phyloP scores from a whole-genome alignment of 257 asterid genomes.

The Solanum tarijense region DNA sequence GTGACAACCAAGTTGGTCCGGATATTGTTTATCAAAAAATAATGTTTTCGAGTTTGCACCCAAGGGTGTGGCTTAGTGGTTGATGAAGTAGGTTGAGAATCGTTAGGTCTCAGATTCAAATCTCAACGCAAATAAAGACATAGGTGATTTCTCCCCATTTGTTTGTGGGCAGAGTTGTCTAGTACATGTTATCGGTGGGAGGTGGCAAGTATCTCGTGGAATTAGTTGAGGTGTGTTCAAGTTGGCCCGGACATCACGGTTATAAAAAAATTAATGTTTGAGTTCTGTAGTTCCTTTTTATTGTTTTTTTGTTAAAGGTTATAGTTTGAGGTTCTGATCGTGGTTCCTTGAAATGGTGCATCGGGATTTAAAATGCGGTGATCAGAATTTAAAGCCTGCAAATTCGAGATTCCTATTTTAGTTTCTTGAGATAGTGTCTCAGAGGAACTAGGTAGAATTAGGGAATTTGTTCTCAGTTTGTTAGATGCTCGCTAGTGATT shows the following conservation, averaged over 20 bases:
- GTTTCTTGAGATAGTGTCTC: background rate
- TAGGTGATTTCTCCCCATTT: background rate
- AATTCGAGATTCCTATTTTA: background rate
- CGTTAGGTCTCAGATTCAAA: background rate
- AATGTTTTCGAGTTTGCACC: background rate
- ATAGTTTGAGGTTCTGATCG: background rate
- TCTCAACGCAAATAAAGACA: background rate
- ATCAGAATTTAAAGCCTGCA: background rate
- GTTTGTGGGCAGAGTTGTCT: background rate
- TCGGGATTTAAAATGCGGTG: background rate
- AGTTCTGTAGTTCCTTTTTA: background rate
- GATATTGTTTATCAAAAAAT: background rate
- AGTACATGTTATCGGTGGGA: background rate
- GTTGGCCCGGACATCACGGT: background rate
- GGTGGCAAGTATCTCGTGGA: background rate
- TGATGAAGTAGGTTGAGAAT: background rate
- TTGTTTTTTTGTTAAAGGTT: background rate
- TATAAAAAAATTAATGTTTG: background rate
- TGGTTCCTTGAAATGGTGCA: background rate
- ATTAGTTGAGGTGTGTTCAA: background rate
- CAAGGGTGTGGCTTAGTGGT: background rate
- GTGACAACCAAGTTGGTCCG: background rate
- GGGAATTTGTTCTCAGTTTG: background rate
- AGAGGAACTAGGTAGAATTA: background rate
- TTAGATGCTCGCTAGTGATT: background rate